phyloP scores from a whole-genome alignment of 495 filamentous ascomycete genomes.

The Evernia prunastri region DNA sequence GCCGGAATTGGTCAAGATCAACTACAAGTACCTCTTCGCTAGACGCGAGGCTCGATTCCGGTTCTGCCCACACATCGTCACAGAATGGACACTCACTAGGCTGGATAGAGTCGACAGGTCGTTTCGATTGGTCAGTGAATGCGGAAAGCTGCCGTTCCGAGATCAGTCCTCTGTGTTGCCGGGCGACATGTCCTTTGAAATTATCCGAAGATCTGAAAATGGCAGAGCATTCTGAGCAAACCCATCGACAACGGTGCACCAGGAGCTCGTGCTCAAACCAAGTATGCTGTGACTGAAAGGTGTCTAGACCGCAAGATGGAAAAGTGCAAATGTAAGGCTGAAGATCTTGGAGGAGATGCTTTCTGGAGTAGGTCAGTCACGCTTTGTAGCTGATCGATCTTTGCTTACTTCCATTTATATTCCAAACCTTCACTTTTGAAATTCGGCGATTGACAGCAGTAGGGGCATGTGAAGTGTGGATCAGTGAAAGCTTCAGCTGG shows the following conservation, averaged over 20 bases:
- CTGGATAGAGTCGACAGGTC: conserved; percentile 2
- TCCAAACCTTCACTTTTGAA: too few species aligned
- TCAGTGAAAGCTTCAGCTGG: too few species aligned
- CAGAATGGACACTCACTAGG: conserved; percentile 23
- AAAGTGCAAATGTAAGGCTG: conserved; percentile 34
- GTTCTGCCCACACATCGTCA: conserved; percentile 18
- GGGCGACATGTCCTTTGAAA: not conserved
- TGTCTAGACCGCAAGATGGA: conserved; percentile 25
- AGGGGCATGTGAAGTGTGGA: too few species aligned
- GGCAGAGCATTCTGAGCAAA: conserved; percentile 25
- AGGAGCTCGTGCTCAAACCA: conserved; percentile 35
- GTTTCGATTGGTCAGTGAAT: not conserved
- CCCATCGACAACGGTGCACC: conserved; percentile 27
- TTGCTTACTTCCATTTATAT: too few species aligned
- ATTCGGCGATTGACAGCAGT: too few species aligned
- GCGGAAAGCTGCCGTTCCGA: conserved; percentile 1
- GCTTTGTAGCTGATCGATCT: too few species aligned
- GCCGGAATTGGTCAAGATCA: conserved; percentile 6
- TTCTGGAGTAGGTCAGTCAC: conserved; percentile 3
- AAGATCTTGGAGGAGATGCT: conserved; percentile 33
- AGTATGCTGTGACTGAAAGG: conserved; percentile 27
- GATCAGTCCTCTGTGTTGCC: not conserved
- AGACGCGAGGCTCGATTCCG: not conserved
- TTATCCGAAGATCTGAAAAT: conserved; percentile 5
- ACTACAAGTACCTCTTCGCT: not conserved